Evolutionary conservation across 768 basidiomycete genomes (phyloP), one percentile per base, ranked within the genome.

Genomic region (Termitomyces sp.): DNA sequence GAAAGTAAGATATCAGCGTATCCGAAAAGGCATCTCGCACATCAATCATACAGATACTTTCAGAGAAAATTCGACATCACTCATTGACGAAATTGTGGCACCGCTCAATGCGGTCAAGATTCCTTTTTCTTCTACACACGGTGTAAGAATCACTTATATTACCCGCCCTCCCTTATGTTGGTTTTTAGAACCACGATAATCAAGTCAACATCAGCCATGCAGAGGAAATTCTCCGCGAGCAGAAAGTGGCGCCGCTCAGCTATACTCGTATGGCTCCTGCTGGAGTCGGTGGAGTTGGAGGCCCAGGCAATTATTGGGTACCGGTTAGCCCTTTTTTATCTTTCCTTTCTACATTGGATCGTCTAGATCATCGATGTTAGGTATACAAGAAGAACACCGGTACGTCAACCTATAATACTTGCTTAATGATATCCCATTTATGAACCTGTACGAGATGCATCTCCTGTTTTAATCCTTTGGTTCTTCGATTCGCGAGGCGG

Each of bases 401-500:
- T 77, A 19, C 26, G 56, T 51, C 14, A n/a, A 10, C 11, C 32
- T 15, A 30, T 4, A 1, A 37, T n/a, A 12, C 26, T 24, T 10
- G 30, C 2, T 15, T 26, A 17, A 24, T 40, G 26, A 40, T 19
- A 19, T 8, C 8, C 22, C 22, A 8, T 28, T n/a, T 19, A 48
- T 48, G 22, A 24, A 8, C 5, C 3, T n/a, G 7, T 17, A 3
- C 14, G 55, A 74, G 81, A 85, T 65, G n/a, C 28, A 1, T 58
- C 65, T 5, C 87, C 87, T 3, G 70, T 68, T 3, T 71, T 88
- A 10, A 66, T 90, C 45, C 66, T 89, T 4, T 90, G 85, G 87
- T 87, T 88, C 70, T 90, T 90, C 60, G 88, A 90, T 68, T 89
- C 88, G 2, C 75, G 87, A 74, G 84, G 84, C 32, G 87, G 86